Base-by-base conservation (phyloP, 2,329 filamentous ascomycete species). In the Nothopassalora personata region DNA sequence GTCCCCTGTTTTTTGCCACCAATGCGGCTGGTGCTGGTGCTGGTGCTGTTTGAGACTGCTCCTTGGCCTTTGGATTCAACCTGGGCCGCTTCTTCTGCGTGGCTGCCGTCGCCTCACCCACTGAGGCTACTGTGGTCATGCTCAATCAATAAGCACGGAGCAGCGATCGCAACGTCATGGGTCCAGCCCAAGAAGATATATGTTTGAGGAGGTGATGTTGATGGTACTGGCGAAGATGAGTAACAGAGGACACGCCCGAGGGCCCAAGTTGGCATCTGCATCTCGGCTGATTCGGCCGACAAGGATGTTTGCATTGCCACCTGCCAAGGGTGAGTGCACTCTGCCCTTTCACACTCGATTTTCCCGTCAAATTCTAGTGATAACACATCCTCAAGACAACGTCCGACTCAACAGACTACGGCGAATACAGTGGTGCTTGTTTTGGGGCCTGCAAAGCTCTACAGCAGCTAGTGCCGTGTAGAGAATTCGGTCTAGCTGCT, bases 1-100 rank as follows among this genome's bases (percentile, higher is more conserved):
- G 15, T 18, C 15, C 4, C 4, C 39, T 3, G 15, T 8, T 15
- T 4, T 43, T n/a, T 18, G 39, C 39, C n/a, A 15, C 39, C 4
- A 15, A 18, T 18, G 5, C 39, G 13, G 13, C n/a, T 18, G 13
- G 39, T 23, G 23, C 23, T 18, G 13, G 39, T 23, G 23, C 23
- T 23, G 23, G 23, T 43, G 9, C n/a, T 7, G 39, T 49, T n/a
- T 45, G 36, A 30, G 39, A n/a, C 10, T 50, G 39, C n/a, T 18
- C 28, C 47, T 58, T 63, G 4, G 55, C 49, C 30, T 62, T 63
- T 43, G 66, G 66, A 39, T 67, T 67, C 54, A 60, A 56, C 53
- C 64, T 53, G 43, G 56, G 50, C n/a, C 56, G 60, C 15, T 64
- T 64, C 57, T 57, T 60, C 30, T 49, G 30, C 10, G 53, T 27